phyloP scores from a whole-genome alignment of 1,284 basidiomycete species.

The Trametes pubescens region DNA sequence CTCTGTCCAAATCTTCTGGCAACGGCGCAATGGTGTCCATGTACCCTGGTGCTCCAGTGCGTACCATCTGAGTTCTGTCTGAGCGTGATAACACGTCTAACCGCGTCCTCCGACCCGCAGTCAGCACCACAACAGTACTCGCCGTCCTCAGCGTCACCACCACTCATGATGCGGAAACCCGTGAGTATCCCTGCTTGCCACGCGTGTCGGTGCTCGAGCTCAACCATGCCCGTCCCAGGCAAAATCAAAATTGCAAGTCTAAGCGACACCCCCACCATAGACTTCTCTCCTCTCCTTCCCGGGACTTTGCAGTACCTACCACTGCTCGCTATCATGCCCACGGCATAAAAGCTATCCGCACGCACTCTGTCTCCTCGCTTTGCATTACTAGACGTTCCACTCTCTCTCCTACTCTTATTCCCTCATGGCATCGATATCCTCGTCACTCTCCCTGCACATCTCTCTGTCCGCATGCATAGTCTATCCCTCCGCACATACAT shows the following conservation, averaged over 20 bases:
- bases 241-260: slow-evolving; percentile 41
- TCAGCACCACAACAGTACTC: slow-evolving; percentile 34
- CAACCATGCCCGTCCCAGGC: slow-evolving; percentile 29
- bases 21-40: slow-evolving; percentile 28
- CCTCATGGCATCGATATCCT: slow-evolving; percentile 41
- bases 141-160: slow-evolving; percentile 39
- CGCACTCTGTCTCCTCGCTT: slow-evolving; percentile 35
- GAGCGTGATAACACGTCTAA: slow-evolving; percentile 17
- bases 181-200: slow-evolving; percentile 33
- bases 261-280: slow-evolving; percentile 30
- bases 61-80: slow-evolving; percentile 21
- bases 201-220: slow-evolving; percentile 4
- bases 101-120: slow-evolving; percentile 14
- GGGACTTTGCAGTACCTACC: slow-evolving; percentile 43
- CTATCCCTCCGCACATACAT: slow-evolving; percentile 25
- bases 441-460: slow-evolving; percentile 26
- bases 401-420: slow-evolving; percentile 36
- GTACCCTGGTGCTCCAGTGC: slow-evolving; percentile 33
- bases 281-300: slow-evolving; percentile 26
- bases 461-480: slow-evolving; percentile 21
- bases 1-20: slow-evolving; percentile 40
- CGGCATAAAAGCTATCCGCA: slow-evolving; percentile 37
- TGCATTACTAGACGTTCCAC: slow-evolving; percentile 39
- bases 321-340: slow-evolving; percentile 28
- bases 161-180: slow-evolving; percentile 48